phyloP scores from a whole-genome alignment of 2,329 filamentous ascomycete species.

The Diaporthe sp. region DNA sequence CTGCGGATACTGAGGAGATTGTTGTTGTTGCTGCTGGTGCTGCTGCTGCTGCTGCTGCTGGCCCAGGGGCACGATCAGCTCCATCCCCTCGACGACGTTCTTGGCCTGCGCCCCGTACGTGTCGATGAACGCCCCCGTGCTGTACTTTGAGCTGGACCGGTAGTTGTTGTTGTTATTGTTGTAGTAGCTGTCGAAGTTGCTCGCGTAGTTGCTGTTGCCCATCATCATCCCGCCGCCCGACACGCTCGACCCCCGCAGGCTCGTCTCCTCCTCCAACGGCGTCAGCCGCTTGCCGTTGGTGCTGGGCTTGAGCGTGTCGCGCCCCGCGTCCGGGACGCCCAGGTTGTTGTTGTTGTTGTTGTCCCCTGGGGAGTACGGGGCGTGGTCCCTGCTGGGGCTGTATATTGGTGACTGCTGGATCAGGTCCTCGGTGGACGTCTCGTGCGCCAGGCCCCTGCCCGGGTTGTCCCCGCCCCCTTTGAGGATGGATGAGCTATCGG shows the following conservation, averaged over 20 bases:
- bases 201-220: background rate
- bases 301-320: constrained; percentile 30
- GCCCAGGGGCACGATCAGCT: constrained; percentile 20
- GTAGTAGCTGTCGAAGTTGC: constrained; percentile 18
- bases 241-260: constrained; percentile 18
- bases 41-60: background rate
- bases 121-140: constrained; percentile 8
- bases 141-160: constrained; percentile 12
- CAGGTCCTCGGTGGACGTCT: constrained; percentile 21
- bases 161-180: background rate
- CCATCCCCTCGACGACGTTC: constrained; percentile 19
- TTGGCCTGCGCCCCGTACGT: constrained; percentile 10
- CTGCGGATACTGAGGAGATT: background rate
- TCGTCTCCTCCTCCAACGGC: constrained; percentile 26
- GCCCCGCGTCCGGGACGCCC: background rate
- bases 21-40: background rate
- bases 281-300: constrained; percentile 26
- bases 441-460: background rate
- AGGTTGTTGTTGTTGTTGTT: background rate
- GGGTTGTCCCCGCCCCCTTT: background rate
- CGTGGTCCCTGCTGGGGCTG: background rate
- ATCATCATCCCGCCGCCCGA: constrained; percentile 4
- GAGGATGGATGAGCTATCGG: constrained; percentile 16
- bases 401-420: constrained; percentile 14
- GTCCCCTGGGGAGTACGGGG: background rate